Evolutionary conservation across 192 early-diverging fungal species (phyloP).

Genomic region (Backusella parvicylindrica): DNA sequence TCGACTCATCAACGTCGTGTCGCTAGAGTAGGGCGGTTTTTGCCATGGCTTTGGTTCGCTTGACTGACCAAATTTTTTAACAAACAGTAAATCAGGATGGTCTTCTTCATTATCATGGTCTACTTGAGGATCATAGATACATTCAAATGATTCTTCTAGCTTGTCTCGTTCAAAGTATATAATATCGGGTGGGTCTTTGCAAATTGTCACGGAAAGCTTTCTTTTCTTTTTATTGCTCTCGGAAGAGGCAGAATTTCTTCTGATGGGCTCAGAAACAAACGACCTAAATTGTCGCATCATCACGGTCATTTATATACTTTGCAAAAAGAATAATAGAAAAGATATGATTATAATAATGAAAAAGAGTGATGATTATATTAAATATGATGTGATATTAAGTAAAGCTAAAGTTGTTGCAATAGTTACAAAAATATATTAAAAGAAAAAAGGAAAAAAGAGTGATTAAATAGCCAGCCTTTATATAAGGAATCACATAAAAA

Average conservation of each 20-base stretch:
- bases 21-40: constrained; percentile 2
- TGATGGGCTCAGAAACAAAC: constrained; percentile 16
- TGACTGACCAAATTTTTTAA: neutral
- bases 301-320: constrained; percentile 9
- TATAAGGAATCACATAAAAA: neutral
- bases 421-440: neutral
- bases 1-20: neutral
- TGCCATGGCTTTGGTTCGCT: constrained; percentile 20
- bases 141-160: constrained; percentile 20
- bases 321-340: neutral
- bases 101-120: constrained; percentile 29
- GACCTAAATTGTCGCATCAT: constrained; percentile 11
- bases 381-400: neutral
- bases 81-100: constrained; percentile 20
- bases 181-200: constrained; percentile 28
- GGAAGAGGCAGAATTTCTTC: neutral
- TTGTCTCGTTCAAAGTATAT: constrained; percentile 21
- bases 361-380: neutral
- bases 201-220: constrained; percentile 19
- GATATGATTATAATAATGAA: neutral
- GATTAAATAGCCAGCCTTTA: neutral
- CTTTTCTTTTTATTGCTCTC: constrained; percentile 1
- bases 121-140: constrained; percentile 28
- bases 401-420: neutral
- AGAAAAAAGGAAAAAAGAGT: neutral